A percentile compares a stretch with the other conserved stretches of the same genome.
phyloP scores from a whole-genome alignment of 805 yeast species.

The Suhomyces pyralidae region DNA sequence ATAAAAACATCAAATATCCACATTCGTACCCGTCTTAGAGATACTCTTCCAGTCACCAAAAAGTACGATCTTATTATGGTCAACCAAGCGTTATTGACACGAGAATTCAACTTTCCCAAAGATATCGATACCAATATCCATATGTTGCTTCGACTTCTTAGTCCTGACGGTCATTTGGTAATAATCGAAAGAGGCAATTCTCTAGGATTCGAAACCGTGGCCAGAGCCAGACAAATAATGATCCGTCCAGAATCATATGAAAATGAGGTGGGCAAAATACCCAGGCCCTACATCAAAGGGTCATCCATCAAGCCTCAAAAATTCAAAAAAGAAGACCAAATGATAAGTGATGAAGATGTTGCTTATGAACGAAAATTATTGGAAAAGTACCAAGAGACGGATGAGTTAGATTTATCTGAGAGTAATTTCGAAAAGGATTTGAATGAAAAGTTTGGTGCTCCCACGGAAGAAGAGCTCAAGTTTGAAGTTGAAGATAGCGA shows the following conservation, averaged over 20 bases:
- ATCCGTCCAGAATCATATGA: conserved; percentile 75
- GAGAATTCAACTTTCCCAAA: conserved; percentile 59
- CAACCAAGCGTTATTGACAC: conserved; percentile 68
- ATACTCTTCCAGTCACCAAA: conserved; percentile 48
- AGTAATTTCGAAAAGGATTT: conserved; percentile 29
- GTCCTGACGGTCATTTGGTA: conserved; percentile 78
- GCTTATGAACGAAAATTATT: conserved; percentile 30
- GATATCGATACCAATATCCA: conserved; percentile 70
- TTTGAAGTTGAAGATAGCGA: conserved; percentile 45
- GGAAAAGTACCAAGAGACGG: conserved; percentile 14
- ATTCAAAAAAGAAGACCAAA: conserved; percentile 32
- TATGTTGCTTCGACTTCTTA: conserved; percentile 54
- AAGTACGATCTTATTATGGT: conserved; percentile 81
- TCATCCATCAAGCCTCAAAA: conserved; percentile 42
- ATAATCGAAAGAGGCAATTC: conserved; percentile 88
- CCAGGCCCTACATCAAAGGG: conserved; percentile 64
- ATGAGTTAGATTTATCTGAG: conserved; percentile 5
- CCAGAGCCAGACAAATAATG: conserved; percentile 86
- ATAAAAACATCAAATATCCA: conserved; percentile 57
- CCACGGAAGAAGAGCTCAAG: conserved; percentile 41
- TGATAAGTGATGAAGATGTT: conserved; percentile 35
- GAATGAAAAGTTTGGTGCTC: conserved; percentile 40
- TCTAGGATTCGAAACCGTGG: conserved; percentile 80
- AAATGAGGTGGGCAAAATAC: conserved; percentile 57
- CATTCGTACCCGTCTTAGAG: conserved; percentile 54